Evolutionary conservation across 352 stramenopile species (phyloP), one percentile per base, ranked within the genome.

Genomic region (Globisporangium middletonii): DNA sequence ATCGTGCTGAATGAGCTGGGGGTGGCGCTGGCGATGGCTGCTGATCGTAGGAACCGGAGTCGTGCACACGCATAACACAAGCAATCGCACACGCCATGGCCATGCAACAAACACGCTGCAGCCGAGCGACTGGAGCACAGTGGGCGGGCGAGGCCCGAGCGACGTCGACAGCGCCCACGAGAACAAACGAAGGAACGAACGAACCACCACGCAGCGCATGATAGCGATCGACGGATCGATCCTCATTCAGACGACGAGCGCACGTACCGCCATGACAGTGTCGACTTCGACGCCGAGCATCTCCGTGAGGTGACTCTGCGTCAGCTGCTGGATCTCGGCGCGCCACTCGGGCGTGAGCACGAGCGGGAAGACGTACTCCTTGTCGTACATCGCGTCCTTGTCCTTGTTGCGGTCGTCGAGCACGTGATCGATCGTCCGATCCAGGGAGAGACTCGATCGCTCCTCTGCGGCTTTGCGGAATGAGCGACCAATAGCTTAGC

Each of bases 231-330:
- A 47, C 2, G 18, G 26, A 46, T 46, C 11, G 15, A 18, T 46
- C 44, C 23, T 23, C 23, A 23, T 23, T 49, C 44, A 52, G 9
- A 28, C 9, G 5, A 23, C 28, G 8, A 27, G n/a, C 6, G 37
- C 26, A 60, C 61, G 68, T 88, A 94, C 83, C 83, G 83, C 81
- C 83, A 94, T 94, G 52, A 89, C 81, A 37, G 75, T 83, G 69
- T 94, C 83, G 54, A 92, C 81, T 50, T 92, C 83, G 11, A 89
- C 79, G 53, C 81, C 83, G 42, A 94, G 72, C 73, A 91, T 88
- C 63, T 94, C 78, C 23, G 72, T 75, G 12, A 94, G 75, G 59
- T 88, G 77, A 23, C 71, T 60, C 35, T 78, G 66, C 46, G 75
- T 79, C 50, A 68, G 67, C 38, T 9, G 33, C 63, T 77, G 65